phyloP scores from a whole-genome alignment of 2,329 filamentous ascomycete species.

The Aspergillus sp. region DNA sequence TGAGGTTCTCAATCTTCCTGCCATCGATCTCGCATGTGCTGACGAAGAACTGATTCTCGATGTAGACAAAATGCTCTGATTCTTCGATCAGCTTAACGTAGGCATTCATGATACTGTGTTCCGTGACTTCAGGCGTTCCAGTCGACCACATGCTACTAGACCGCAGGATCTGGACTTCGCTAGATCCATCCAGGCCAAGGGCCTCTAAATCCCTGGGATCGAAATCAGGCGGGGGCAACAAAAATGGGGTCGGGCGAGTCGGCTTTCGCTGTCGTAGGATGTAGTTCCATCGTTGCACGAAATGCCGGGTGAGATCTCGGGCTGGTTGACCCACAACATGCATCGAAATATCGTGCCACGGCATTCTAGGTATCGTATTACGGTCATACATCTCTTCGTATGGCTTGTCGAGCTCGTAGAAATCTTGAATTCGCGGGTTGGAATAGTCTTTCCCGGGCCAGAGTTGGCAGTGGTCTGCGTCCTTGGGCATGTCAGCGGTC shows the following conservation, averaged over 20 bases:
- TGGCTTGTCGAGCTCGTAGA: constrained; percentile 84
- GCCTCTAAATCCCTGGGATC: constrained; percentile 77
- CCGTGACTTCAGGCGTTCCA: constrained; percentile 72
- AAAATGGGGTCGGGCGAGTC: constrained; percentile 84
- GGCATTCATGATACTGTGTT: constrained; percentile 92
- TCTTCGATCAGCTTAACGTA: constrained; percentile 92
- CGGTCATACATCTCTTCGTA: constrained; percentile 99
- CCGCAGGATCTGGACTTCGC: constrained; percentile 90
- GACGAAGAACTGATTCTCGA: constrained; percentile 98
- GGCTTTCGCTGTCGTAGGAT: constrained; percentile 87
- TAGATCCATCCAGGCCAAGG: constrained; percentile 84
- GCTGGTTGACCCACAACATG: constrained; percentile 95
- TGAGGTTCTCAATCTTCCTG: constrained; percentile 82
- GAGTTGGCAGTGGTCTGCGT: constrained; percentile 85
- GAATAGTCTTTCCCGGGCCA: constrained; percentile 99
- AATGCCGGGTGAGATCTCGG: constrained; percentile 87
- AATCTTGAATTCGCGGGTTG: constrained; percentile 91
- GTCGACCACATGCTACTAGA: constrained; percentile 89
- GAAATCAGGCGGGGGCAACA: constrained; percentile 89
- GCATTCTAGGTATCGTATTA: constrained; percentile 82
- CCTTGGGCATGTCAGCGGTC: constrained; percentile 65
- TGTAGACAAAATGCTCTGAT: constrained; percentile 95
- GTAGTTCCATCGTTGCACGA: constrained; percentile 98
- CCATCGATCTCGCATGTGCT: constrained; percentile 84
- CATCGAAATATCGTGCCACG: constrained; percentile 98